Evolutionary conservation across 129 eudicot genomes (phyloP).

Genomic region (Helianthus annuus): DNA sequence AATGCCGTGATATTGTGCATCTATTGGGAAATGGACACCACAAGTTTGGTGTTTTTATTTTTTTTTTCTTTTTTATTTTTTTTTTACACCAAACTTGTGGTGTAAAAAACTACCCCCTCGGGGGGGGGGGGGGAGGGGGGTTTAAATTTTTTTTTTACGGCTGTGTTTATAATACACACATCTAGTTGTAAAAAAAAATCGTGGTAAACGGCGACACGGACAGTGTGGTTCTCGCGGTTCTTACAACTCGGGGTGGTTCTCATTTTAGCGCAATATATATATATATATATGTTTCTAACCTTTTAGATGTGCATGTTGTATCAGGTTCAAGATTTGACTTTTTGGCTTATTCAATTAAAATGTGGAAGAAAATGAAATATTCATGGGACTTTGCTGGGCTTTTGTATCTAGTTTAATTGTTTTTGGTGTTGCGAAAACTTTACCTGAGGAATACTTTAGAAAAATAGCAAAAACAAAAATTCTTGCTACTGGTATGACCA

Average conservation of each 20-base stretch:
- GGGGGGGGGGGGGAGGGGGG: too few relatives aligned
- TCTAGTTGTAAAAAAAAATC: too few relatives aligned
- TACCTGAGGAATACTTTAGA: neutral
- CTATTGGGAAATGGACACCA: conserved; percentile 6
- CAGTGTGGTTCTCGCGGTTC: too few relatives aligned
- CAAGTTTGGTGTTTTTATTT: too few relatives aligned
- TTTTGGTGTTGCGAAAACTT: neutral
- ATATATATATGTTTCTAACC: neutral
- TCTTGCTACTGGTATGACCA: neutral
- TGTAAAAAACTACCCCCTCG: too few relatives aligned
- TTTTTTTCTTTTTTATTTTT: too few relatives aligned
- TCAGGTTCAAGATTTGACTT: conserved; percentile 19
- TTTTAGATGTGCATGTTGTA: neutral
- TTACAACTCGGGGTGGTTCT: too few relatives aligned
- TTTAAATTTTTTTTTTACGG: too few relatives aligned
- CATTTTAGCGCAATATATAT: too few relatives aligned
- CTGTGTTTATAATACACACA: too few relatives aligned
- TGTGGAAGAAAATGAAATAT: conserved; percentile 3
- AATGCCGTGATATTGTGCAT: conserved; percentile 1
- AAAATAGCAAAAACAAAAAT: neutral
- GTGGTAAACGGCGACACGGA: too few relatives aligned
- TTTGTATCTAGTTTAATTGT: neutral
- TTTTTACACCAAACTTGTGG: too few relatives aligned
- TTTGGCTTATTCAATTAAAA: neutral
- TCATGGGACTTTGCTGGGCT: conserved; percentile 4